Conservation (phyloP, 1,284 basidiomycete species). For the Boletellus deceptivus region DNA sequence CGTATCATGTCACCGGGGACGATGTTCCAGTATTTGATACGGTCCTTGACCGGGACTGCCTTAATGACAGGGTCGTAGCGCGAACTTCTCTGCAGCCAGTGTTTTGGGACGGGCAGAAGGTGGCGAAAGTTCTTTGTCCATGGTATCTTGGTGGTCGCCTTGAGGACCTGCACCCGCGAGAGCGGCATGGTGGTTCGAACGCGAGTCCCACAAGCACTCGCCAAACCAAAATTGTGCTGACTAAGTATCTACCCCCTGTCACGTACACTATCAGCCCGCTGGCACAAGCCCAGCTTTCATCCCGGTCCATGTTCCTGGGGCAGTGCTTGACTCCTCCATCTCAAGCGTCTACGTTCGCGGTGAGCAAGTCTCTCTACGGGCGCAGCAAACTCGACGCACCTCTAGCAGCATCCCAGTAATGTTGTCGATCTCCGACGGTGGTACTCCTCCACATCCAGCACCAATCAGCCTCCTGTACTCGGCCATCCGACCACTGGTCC, state of each 20-base stretch:
- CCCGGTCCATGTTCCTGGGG: conserved; percentile 42
- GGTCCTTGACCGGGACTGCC: conserved; percentile 57
- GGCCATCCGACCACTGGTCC: conserved; percentile 83
- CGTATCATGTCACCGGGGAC: conserved; percentile 80
- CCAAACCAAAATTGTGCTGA: conserved; percentile 15
- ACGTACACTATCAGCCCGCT: conserved; percentile 12
- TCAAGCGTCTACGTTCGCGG: conserved; percentile 57
- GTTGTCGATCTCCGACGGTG: conserved; percentile 79
- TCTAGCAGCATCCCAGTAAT: conserved; percentile 82
- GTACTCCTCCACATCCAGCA: conserved; percentile 87
- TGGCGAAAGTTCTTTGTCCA: conserved; percentile 68
- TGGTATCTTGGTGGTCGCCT: conserved; percentile 48
- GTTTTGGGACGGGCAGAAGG: conserved; percentile 53
- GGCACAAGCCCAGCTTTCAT: conserved; percentile 24
- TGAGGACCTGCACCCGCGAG: conserved; percentile 42
- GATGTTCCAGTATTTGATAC: conserved; percentile 83
- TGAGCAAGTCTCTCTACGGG: background rate
- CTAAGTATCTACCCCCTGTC: conserved; percentile 20
- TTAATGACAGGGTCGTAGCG: conserved; percentile 41
- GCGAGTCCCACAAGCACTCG: no score
- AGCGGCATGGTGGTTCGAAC: conserved; percentile 29
- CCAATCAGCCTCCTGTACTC: conserved; percentile 86
- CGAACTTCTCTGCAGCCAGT: conserved; percentile 34
- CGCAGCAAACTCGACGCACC: conserved; percentile 43
- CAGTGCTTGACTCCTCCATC: conserved; percentile 66